Base-by-base conservation (phyloP, 164 flowering plant species). In the Cinnamomum chago region DNA sequence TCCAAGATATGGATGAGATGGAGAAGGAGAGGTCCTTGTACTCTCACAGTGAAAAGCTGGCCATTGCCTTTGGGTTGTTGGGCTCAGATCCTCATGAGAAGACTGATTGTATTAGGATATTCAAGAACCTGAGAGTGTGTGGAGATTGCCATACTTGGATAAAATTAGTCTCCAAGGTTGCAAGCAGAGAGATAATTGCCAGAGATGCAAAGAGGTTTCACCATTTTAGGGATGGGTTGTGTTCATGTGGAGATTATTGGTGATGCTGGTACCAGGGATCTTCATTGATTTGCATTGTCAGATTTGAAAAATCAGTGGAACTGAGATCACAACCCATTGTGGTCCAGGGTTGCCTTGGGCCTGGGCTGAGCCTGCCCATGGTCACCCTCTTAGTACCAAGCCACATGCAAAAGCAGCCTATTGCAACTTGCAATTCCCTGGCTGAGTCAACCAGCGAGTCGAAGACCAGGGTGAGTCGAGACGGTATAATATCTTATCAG, bases 191-290 rank as follows among this genome's bases (percentile, higher is more conserved):
- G 55, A 84, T 86, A 65, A 78, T 84, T 80, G 83, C 84, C 40
- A 75, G 88, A 74, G 90, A 84, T 82, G 79, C 86, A 52, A 86
- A 83, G 78, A 80, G 92, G 71, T 88, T 85, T 75, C 91, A 86
- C 75, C 87, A 83, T 79, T 85, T 88, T 67, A 83, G 66, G 70
- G 78, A 79, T 70, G 87, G 89, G 30, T 9, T 69, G 1, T 85
- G 86, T 76, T 86, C 90, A 22, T 86, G 90, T 75, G 73, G 83
- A 73, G 87, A 87, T 76, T 82, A 78, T 71, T 87, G 89, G 89
- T 88, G 84, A 83, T 24, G 13, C 24, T 68, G 20, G 0, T 55
- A 55, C 5, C 60, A 15, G n/a, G 7, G 60, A 55, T 15, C 18
- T 55, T 55, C 5, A 15, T 14, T 20, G 7, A 55, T 11, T 55